Evolutionary conservation across 495 filamentous ascomycete genomes (phyloP).

Genomic region (Chaetomium tenue): DNA sequence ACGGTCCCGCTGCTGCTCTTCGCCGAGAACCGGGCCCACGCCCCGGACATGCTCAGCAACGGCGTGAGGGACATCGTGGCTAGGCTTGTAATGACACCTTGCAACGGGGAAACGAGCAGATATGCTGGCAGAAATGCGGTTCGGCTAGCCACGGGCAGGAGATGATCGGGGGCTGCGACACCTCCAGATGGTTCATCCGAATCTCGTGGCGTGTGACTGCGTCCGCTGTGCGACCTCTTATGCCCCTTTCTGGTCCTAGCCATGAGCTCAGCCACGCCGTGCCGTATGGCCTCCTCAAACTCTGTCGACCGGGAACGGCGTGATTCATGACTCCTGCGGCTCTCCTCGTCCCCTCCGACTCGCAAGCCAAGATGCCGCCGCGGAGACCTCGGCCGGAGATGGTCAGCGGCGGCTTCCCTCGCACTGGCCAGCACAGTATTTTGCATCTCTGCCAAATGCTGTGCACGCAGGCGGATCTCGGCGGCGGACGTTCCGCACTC

Average conservation of each 20-base stretch:
- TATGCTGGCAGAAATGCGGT: constrained; percentile 54
- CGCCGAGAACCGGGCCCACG: constrained; percentile 20
- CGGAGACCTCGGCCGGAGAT: constrained; percentile 28
- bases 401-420: constrained; percentile 26
- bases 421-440: constrained; percentile 39
- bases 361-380: constrained; percentile 38
- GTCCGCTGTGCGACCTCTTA: neutral
- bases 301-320: constrained; percentile 30
- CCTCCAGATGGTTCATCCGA: constrained; percentile 9
- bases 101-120: constrained; percentile 76
- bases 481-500: constrained; percentile 53
- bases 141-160: constrained; percentile 30
- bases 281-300: constrained; percentile 41
- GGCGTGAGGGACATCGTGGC: constrained; percentile 53
- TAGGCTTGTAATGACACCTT: constrained; percentile 60
- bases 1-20: neutral
- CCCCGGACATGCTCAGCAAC: constrained; percentile 23
- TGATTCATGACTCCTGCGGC: constrained; percentile 34
- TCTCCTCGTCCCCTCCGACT: constrained; percentile 43
- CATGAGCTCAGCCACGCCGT: constrained; percentile 43
- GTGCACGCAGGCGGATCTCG: constrained; percentile 66
- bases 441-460: constrained; percentile 57
- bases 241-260: constrained; percentile 35
- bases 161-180: constrained; percentile 14
- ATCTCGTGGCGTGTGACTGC: constrained; percentile 23